Evolutionary conservation across 768 basidiomycete genomes (phyloP).

Genomic region (Glaciozyma martinii): DNA sequence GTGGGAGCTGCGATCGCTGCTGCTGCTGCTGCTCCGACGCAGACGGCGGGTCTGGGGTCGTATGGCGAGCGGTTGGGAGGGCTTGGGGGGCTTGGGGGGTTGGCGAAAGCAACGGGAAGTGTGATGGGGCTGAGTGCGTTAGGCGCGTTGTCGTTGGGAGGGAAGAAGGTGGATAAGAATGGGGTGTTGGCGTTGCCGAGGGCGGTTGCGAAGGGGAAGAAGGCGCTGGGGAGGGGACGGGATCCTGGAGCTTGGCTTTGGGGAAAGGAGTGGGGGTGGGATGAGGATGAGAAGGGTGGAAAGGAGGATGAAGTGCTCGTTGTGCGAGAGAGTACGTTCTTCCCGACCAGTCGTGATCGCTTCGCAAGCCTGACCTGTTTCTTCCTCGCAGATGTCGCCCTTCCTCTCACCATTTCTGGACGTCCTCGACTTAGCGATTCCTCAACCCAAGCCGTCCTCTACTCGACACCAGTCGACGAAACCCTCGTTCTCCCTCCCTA

Average conservation of each 20-base stretch:
- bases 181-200: slow-evolving; percentile 19
- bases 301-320: slow-evolving; percentile 57
- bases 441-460: slow-evolving; percentile 46
- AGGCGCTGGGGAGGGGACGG: not conserved
- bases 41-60: not conserved
- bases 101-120: slow-evolving; percentile 7
- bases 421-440: slow-evolving; percentile 44
- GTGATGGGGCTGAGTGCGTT: slow-evolving; percentile 7
- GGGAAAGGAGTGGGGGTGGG: slow-evolving; percentile 40
- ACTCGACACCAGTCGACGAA: slow-evolving; percentile 76
- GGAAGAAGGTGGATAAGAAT: slow-evolving; percentile 29
- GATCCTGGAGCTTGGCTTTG: slow-evolving; percentile 20
- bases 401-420: slow-evolving; percentile 56
- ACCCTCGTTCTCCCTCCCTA: slow-evolving; percentile 40
- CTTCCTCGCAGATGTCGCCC: slow-evolving; percentile 52
- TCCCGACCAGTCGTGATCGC: not conserved
- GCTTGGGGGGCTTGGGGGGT: slow-evolving; percentile 4
- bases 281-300: slow-evolving; percentile 50
- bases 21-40: not conserved
- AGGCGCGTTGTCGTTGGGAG: slow-evolving; percentile 11
- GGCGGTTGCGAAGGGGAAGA: not conserved
- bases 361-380: not conserved
- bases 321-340: slow-evolving; percentile 63
- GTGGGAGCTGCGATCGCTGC: too few relatives aligned
- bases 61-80: slow-evolving; percentile 5